These are phyloP conservation scores for Zygosaccharomyces rouxii DNA, from an alignment of 805 yeast genomes.

Conservation along the genomic window DNA sequence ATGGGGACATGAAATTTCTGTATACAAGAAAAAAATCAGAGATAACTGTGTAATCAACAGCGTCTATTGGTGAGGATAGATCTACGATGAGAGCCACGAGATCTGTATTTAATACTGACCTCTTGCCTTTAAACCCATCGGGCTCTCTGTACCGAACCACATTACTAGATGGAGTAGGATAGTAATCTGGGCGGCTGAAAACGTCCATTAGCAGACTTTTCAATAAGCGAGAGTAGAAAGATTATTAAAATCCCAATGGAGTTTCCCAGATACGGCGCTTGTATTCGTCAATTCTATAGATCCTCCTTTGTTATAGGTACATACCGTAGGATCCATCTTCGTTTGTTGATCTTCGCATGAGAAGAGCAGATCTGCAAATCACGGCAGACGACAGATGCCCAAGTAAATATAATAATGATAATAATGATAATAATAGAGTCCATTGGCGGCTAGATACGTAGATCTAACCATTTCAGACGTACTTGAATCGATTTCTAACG, in stretches of 20 bases:
- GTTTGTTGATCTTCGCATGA: neutral
- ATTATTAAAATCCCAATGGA: neutral
- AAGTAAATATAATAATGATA: neutral
- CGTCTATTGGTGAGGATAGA: conserved; percentile 61
- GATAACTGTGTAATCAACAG: conserved; percentile 70
- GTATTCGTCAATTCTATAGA: neutral
- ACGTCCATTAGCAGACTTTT: conserved; percentile 16
- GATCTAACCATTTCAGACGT: neutral
- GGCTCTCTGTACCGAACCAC: conserved; percentile 23
- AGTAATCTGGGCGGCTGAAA: conserved; percentile 27
- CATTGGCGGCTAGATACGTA: neutral
- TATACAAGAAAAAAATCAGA: conserved; percentile 85
- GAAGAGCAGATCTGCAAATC: neutral
- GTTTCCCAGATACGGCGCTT: neutral
- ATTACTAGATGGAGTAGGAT: conserved; percentile 28
- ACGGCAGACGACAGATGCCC: neutral
- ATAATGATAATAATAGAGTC: neutral
- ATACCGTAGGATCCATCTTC: neutral
- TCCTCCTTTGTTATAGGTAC: neutral
- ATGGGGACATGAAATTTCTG: conserved; percentile 61
- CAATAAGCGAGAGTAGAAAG: neutral
- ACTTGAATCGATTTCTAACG: neutral
- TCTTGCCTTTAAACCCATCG: conserved; percentile 9
- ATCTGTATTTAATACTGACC: conserved; percentile 26
- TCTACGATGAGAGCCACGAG: conserved; percentile 45